phyloP scores from a whole-genome alignment of 2,329 filamentous ascomycete genomes.

The Raffaelea arxii region DNA sequence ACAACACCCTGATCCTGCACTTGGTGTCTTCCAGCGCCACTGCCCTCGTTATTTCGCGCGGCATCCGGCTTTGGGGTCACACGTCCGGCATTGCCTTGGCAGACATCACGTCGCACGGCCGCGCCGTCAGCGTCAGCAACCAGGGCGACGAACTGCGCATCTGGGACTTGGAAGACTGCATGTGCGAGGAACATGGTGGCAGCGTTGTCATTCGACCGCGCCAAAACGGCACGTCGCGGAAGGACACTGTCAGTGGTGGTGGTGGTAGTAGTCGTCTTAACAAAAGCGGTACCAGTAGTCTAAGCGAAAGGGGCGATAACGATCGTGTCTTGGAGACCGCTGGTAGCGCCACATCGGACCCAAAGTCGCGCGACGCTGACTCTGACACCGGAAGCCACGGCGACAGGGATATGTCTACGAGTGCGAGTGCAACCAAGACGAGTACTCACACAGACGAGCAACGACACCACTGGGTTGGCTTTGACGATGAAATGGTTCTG shows the following conservation, averaged over 20 bases:
- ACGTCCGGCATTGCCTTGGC: constrained; percentile 82
- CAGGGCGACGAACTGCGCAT: constrained; percentile 72
- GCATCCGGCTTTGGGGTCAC: constrained; percentile 78
- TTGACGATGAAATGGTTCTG: constrained; percentile 88
- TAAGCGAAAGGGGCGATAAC: constrained; percentile 13
- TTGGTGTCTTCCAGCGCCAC: constrained; percentile 65
- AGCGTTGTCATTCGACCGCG: constrained; percentile 41
- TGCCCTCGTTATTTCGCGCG: constrained; percentile 58
- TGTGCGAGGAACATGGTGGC: constrained; percentile 21
- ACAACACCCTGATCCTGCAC: constrained; percentile 80
- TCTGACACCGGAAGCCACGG: constrained; percentile 1
- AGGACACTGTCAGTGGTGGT: neutral
- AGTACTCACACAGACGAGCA: too few relatives aligned
- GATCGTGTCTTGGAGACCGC: too few relatives aligned
- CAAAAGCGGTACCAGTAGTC: neutral
- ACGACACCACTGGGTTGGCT: constrained; percentile 64
- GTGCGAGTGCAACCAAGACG: constrained; percentile 26
- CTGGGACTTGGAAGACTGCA: constrained; percentile 72
- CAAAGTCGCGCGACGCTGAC: too few relatives aligned
- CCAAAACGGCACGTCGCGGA: neutral
- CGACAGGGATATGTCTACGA: constrained; percentile 9
- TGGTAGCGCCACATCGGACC: too few relatives aligned
- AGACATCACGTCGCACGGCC: constrained; percentile 74
- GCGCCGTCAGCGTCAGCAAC: constrained; percentile 79
- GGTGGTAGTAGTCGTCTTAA: constrained; percentile 1